phyloP scores from a whole-genome alignment of 805 yeast genomes.

The Saturnispora saitoi region DNA sequence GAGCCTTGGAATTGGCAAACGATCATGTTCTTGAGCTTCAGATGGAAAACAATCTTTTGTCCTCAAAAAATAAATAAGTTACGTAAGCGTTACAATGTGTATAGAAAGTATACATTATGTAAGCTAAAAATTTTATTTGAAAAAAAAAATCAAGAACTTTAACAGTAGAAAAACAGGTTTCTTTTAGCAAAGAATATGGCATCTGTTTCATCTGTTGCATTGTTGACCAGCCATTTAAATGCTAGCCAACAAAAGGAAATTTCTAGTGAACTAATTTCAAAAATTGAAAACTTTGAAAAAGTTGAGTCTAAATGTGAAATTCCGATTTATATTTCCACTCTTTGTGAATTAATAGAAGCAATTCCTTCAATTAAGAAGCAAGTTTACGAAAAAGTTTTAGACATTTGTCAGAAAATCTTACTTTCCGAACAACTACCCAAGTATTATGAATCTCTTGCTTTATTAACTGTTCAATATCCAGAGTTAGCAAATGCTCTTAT shows the following conservation, averaged over 20 bases:
- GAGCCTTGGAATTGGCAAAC: conserved; percentile 39
- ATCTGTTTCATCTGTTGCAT: conserved; percentile 6
- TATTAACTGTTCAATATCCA: conserved; percentile 27
- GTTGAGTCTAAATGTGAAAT: neutral
- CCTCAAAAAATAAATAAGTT: conserved; percentile 12
- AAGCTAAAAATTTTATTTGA: neutral
- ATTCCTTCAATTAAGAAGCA: conserved; percentile 10
- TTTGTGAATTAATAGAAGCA: conserved; percentile 16
- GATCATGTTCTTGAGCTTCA: conserved; percentile 42
- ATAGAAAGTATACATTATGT: neutral
- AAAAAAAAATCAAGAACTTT: neutral
- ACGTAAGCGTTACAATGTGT: neutral
- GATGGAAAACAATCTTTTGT: conserved; percentile 38
- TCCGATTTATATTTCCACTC: conserved; percentile 12
- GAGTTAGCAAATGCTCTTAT: conserved; percentile 17
- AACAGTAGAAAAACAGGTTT: neutral
- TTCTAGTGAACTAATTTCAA: conserved; percentile 5
- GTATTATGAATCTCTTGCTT: conserved; percentile 11
- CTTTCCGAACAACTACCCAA: neutral
- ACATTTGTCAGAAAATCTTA: conserved; percentile 8
- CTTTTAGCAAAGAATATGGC: neutral
- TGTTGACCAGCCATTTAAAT: conserved; percentile 13
- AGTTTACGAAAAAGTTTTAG: conserved; percentile 3
- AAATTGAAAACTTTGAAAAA: neutral
- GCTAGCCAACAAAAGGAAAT: conserved; percentile 11